These are phyloP conservation scores for Fomitopsis schrenkii DNA, from an alignment of 1,284 basidiomycete genomes.

Conservation along the genomic window DNA sequence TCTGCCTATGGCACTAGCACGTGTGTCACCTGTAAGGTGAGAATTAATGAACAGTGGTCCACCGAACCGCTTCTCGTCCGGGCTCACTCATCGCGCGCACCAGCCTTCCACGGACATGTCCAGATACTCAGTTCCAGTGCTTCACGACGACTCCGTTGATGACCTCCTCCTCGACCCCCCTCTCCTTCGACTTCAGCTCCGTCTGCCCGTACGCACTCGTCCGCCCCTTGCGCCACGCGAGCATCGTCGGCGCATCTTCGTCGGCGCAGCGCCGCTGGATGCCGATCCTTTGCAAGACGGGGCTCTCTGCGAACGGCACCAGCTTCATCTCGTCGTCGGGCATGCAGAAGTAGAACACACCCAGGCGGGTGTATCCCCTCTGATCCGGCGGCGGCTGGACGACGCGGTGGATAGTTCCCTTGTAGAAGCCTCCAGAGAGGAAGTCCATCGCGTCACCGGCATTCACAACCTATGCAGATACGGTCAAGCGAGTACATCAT, in stretches of 20 bases:
- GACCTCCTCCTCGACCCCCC: slow-evolving; percentile 41
- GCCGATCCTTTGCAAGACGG: slow-evolving; percentile 32
- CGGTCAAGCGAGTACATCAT: not conserved
- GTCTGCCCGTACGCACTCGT: slow-evolving; percentile 31
- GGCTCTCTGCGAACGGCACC: slow-evolving; percentile 34
- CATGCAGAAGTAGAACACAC: slow-evolving; percentile 16
- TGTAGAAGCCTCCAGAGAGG: slow-evolving; percentile 47
- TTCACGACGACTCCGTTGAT: slow-evolving; percentile 42
- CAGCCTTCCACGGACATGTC: not conserved
- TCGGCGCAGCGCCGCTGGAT: slow-evolving; percentile 28
- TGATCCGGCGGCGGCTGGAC: slow-evolving; percentile 46
- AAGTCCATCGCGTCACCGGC: slow-evolving; percentile 56
- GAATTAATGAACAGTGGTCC: not conserved
- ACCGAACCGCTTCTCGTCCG: not conserved
- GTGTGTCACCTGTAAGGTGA: too few relatives aligned
- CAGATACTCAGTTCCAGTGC: slow-evolving; percentile 10
- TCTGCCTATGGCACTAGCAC: too few relatives aligned
- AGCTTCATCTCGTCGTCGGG: slow-evolving; percentile 29
- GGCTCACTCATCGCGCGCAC: not conserved
- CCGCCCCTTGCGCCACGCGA: slow-evolving; percentile 33
- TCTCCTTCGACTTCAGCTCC: slow-evolving; percentile 28
- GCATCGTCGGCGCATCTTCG: slow-evolving; percentile 33
- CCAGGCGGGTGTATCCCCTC: slow-evolving; percentile 39
- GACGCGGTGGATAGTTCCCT: slow-evolving; percentile 34
- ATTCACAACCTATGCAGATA: slow-evolving; percentile 42